Evolutionary conservation across 345 rosid species (phyloP), one percentile per base, ranked within the genome.

Genomic region (Citrus trifoliata): DNA sequence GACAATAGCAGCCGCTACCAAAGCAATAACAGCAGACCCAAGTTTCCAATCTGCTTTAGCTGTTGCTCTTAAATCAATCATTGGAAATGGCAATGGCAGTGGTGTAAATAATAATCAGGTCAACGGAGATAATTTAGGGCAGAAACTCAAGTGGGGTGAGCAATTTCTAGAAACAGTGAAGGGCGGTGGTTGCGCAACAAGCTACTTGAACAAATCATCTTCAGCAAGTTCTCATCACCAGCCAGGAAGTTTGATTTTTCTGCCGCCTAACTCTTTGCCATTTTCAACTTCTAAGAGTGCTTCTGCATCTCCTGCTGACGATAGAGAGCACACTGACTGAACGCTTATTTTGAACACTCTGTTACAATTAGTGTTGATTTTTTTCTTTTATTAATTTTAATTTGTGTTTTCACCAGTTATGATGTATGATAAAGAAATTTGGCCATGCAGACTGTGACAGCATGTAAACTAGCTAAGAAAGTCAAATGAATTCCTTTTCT

Each of bases 21-120:
- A 89, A 83, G 95, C 94, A 14, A 88, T 93, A 81, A 90, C 95
- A 0, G 80, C 92, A 1, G 93, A 95, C 83, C 98, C 98, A 46
- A 88, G 76, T 85, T 95, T 93, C 74, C 98, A 91, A 69, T 87
- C 98, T 4, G 98, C 92, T 73, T 80, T 95, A 27, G 93, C 85
- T 0, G 89, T 88, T 32, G 98, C 94, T 58, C 88, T 95, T 55
- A 77, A 91, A 24, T 93, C 98, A 28, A 89, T 95, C 79, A 92
- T 95, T 28, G 85, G 79, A 16, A 71, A 27, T 48, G 73, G 80
- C 13, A 63, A 82, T 48, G 68, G 30, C 6, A 59, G 72, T 24
- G 28, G 13, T 27, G 55, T 60, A 21, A 56, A 70, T 12, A 71
- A 65, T 22, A 40, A 66, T 65, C 67, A 72, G 37, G 30, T 55